phyloP scores from a whole-genome alignment of 75 land plant genomes.

The Larix kaempferi region DNA sequence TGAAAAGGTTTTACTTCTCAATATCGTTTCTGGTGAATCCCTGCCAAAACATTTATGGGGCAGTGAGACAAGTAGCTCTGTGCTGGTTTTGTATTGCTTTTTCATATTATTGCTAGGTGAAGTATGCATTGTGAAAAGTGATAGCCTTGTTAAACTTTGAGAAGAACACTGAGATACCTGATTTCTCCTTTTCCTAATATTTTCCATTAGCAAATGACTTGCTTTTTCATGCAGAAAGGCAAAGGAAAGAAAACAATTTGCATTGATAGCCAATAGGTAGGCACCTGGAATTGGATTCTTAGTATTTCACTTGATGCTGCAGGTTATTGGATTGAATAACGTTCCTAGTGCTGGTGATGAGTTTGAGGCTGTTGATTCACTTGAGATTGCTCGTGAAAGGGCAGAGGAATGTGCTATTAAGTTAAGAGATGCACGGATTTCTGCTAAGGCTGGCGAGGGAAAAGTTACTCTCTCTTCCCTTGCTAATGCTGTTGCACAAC shows the following conservation, averaged over 20 bases:
- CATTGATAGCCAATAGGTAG: neutral
- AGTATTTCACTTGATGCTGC: neutral
- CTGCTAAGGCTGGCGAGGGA: constrained; percentile 82
- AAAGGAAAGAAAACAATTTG: neutral
- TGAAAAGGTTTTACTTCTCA: neutral
- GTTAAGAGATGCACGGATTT: constrained; percentile 49
- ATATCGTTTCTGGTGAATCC: neutral
- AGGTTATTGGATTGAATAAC: constrained; percentile 88
- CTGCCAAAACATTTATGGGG: neutral
- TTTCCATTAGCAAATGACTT: neutral
- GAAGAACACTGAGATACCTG: neutral
- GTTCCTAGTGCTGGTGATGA: constrained; percentile 98
- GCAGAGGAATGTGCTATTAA: constrained; percentile 69
- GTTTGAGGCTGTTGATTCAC: constrained; percentile 78
- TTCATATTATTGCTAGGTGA: neutral
- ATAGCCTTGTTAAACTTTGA: no score
- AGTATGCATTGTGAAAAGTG: no score
- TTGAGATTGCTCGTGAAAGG: constrained; percentile 81
- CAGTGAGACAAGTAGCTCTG: neutral
- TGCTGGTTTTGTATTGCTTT: neutral
- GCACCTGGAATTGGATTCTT: neutral
- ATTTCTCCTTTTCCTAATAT: neutral
- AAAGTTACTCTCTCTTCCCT: constrained; percentile 87
- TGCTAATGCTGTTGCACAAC: constrained; percentile 78
- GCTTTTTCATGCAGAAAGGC: neutral